Base-by-base conservation (phyloP, 352 stramenopile genomes). In the Phytophthora pseudosyringae region DNA sequence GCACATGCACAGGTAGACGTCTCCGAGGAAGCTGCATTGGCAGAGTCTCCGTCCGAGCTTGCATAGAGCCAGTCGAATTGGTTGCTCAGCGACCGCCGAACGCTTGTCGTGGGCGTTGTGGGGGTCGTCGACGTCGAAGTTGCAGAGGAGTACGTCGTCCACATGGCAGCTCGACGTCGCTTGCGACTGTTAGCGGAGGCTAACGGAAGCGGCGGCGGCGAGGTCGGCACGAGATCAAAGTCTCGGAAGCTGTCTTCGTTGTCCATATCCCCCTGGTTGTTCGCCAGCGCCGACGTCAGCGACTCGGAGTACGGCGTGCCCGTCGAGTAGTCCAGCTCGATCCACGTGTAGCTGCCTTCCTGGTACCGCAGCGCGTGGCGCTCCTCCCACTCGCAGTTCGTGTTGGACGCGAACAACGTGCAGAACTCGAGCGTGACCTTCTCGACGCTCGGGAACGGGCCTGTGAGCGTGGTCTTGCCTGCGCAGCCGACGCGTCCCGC, bases 281-380 rank as follows among this genome's bases (percentile, higher is more conserved):
- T 55, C 11, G 65, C 58, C n/a, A 81, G 32, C n/a, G 64, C 59
- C 28, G 54, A 64, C 2, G 68, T 81, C 3, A 81, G 65, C 25
- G 75, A 69, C 54, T 83, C 75, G 11, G 73, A 67, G 38, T 82
- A 84, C 8, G 62, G 73, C 48, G 64, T 77, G 5, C 78, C 73
- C 47, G 62, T 83, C 6, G 72, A 85, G 59, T 89, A 81, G 35
- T 88, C 68, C 10, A 86, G 69, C 44, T 91, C 80, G 41, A 91
- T 89, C 76, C 79, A 91, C 53, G 77, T 89, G 69, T 80, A 91
- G 49, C 83, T 91, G 53, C 76, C 82, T 55, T 87, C 73, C 49
- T 80, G 69, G 64, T 85, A 88, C 11, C 67, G 43, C 31, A 83
- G 66, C 13, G 71, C 68, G 51, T 88, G 66, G 16, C 80, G 78